phyloP scores from a whole-genome alignment of 208 protist species.

The Trypanosoma congolense region DNA sequence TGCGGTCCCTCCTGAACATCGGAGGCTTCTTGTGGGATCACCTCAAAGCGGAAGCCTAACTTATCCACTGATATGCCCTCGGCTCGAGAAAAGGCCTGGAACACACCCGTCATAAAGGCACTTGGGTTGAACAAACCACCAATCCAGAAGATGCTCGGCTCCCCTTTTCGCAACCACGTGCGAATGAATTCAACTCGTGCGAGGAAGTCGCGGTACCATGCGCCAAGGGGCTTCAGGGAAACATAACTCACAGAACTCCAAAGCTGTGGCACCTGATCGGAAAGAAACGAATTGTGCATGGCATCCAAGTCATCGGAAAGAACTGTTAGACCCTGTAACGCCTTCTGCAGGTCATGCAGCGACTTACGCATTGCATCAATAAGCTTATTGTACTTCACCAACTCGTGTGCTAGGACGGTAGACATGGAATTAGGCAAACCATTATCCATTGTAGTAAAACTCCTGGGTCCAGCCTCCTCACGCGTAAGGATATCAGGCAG shows the following conservation, averaged over 20 bases:
- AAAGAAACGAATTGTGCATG: conserved; percentile 94
- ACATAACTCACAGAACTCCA: conserved; percentile 94
- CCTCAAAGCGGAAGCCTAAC: conserved; percentile 90
- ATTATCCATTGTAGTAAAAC: conserved; percentile 87
- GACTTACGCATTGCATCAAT: conserved; percentile 83
- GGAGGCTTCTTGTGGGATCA: conserved; percentile 56
- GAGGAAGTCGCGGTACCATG: conserved; percentile 96
- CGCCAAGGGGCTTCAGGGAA: conserved; percentile 94
- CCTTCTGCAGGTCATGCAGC: conserved; percentile 91
- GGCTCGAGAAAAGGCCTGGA: conserved; percentile 94
- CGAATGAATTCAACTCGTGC: conserved; percentile 92
- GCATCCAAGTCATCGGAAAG: conserved; percentile 93
- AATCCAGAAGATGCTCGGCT: conserved; percentile 93
- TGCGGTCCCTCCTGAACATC: conserved; percentile 55
- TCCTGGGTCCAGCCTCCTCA: conserved; percentile 84
- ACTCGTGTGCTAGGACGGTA: conserved; percentile 95
- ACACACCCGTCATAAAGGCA: conserved; percentile 97
- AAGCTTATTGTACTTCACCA: conserved; percentile 96
- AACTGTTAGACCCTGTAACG: conserved; percentile 95
- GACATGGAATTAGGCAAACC: conserved; percentile 94
- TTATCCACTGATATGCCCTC: conserved; percentile 96
- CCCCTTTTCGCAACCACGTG: conserved; percentile 90
- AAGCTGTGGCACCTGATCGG: conserved; percentile 92
- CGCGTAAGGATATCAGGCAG: conserved; percentile 59
- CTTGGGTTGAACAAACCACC: conserved; percentile 98